Conservation (phyloP, 2,329 filamentous ascomycete genomes). For the Cladophialophora psammophila region DNA sequence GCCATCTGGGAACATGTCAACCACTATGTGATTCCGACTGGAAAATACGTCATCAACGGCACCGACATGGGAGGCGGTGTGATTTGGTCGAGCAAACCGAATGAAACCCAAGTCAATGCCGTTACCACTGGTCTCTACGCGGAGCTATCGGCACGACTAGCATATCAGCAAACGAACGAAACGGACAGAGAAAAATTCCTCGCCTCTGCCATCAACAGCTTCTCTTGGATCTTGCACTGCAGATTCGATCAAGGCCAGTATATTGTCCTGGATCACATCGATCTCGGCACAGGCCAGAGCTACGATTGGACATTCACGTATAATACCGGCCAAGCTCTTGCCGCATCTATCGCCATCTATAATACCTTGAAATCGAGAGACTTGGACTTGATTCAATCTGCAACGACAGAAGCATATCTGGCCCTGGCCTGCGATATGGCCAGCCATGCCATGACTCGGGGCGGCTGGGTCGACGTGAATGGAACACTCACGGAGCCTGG, state of each 20-base stretch:
- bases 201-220: constrained; percentile 17
- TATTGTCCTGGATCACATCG: constrained; percentile 33
- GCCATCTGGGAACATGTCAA: constrained; percentile 32
- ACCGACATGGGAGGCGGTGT: constrained; percentile 36
- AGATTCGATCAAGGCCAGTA: constrained; percentile 21
- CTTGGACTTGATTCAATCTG: constrained; percentile 2
- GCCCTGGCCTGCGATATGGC: constrained; percentile 32
- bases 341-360: constrained; percentile 30
- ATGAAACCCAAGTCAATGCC: constrained; percentile 33
- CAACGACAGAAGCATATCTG: constrained; percentile 21
- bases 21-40: constrained; percentile 23
- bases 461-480: constrained; percentile 30
- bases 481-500: constrained; percentile 31
- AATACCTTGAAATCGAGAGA: constrained; percentile 17
- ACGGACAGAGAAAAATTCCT: constrained; percentile 8
- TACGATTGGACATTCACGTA: constrained; percentile 36
- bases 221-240: constrained; percentile 31
- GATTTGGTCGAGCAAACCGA: constrained; percentile 32
- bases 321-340: constrained; percentile 37
- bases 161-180: constrained; percentile 1
- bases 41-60: constrained; percentile 24
- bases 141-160: constrained; percentile 33
- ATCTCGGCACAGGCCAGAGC: constrained; percentile 23
- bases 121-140: constrained; percentile 35
- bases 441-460: constrained; percentile 27